Evolutionary conservation across 2,329 filamentous ascomycete species (phyloP).

Genomic region (Sphaerostilbella broomeana): DNA sequence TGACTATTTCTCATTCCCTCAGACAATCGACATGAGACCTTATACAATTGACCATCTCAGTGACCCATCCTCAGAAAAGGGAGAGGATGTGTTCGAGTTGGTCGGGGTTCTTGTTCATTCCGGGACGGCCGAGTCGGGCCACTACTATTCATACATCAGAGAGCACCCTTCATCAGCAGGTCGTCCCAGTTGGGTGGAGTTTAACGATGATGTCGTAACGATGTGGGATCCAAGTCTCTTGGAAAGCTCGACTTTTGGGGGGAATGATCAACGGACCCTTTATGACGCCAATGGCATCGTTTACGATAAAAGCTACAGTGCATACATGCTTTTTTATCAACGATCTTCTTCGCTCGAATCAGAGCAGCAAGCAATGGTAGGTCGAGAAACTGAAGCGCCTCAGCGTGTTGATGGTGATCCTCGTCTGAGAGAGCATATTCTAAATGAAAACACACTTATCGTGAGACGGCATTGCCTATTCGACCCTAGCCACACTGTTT

Average conservation of each 20-base stretch:
- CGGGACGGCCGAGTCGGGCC: conserved; percentile 86
- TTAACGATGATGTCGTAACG: conserved; percentile 83
- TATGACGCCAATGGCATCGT: conserved; percentile 39
- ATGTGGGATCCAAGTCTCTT: conserved; percentile 69
- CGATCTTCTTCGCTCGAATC: conserved; percentile 59
- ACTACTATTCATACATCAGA: conserved; percentile 94
- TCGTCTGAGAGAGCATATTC: conserved; percentile 53
- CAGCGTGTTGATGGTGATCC: conserved; percentile 40
- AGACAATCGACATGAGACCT: conserved; percentile 74
- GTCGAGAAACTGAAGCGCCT: conserved; percentile 24
- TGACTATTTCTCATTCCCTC: conserved; percentile 85
- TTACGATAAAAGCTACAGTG: conserved; percentile 71
- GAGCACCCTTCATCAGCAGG: conserved; percentile 57
- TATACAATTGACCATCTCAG: conserved; percentile 85
- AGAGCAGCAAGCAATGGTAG: conserved; percentile 41
- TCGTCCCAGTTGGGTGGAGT: conserved; percentile 69
- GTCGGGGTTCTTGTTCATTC: conserved; percentile 93
- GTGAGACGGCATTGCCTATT: conserved; percentile 74
- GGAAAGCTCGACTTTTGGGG: conserved; percentile 74
- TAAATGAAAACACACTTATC: conserved; percentile 63
- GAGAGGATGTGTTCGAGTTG: conserved; percentile 79
- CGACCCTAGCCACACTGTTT: conserved; percentile 62
- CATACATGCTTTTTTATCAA: conserved; percentile 98
- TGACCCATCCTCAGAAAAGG: conserved; percentile 45
- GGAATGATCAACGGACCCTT: conserved; percentile 48